Evolutionary conservation across 148 eudicot genomes (phyloP), one percentile per base, ranked within the genome.

Genomic region (Amaranthus hypochondriacus): DNA sequence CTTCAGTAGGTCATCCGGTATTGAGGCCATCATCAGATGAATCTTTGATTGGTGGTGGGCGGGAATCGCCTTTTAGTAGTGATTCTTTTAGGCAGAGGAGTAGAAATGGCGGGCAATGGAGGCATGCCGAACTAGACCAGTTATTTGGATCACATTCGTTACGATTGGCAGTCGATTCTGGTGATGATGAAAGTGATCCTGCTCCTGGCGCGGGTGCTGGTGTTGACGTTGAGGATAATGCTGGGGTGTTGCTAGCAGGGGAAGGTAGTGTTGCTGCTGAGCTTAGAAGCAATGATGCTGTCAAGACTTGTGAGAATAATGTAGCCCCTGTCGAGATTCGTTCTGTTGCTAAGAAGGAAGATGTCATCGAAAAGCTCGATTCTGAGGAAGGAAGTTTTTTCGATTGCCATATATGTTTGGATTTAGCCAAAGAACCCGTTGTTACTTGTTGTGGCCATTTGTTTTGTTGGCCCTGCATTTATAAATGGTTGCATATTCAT

Each of bases 401-500:
- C 21, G 92, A 95, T 77, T 95, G 99, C 71, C 92, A 92, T 78
- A 89, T 95, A 75, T 95, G 99, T 79, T 81, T 95, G 80, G 97
- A 92, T 63, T 82, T 92, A 87, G 85, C 99, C 5, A 87, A 81
- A 70, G 97, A 95, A 42, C 99, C 99, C 8, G 87, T 95, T 72
- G 97, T 95, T 68, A 95, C 99, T 73, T 85, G 94, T 79, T 95
- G 99, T 72, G 99, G 99, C 73, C 99, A 95, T 83, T 82, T 95
- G 79, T 95, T 95, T 81, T 95, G 99, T 73, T 95, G 99, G 99
- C 84, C 97, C 8, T 95, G 99, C 69, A 85, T 95, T 59, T 95
- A 92, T 82, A 86, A 84, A n/a, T 95, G 99, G 99, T 46, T 95
- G 59, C 83, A 88, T 77, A 72, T 86, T 76, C 90, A 95, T 69